phyloP scores from a whole-genome alignment of 495 filamentous ascomycete species.

The Haplographium delicatum region DNA sequence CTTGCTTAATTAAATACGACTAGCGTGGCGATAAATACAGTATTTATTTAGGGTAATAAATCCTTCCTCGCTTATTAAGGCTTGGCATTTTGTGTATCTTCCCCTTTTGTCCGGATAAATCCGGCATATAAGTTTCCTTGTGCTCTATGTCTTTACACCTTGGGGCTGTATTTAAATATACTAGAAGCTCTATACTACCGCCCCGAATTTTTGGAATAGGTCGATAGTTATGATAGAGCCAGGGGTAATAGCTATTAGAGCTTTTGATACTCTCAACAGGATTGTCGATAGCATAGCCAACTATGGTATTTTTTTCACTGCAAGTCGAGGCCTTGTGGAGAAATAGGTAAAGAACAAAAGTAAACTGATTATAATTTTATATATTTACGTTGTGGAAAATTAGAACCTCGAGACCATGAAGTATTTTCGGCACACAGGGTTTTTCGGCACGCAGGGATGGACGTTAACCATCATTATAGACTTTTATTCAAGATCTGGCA shows the following conservation, averaged over 20 bases:
- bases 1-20: too few relatives aligned
- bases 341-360: slow-evolving; percentile 14
- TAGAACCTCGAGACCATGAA: not conserved
- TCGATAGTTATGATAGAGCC: slow-evolving; percentile 12
- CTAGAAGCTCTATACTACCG: slow-evolving; percentile 10
- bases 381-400: slow-evolving; percentile 4
- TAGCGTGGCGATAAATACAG: slow-evolving; percentile 9
- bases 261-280: slow-evolving; percentile 7
- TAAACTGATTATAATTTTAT: slow-evolving; percentile 9
- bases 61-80: slow-evolving; percentile 14
- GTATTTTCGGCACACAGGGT: slow-evolving; percentile 2
- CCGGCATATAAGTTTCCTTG: slow-evolving; percentile 11
- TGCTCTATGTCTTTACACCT: slow-evolving; percentile 13
- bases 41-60: slow-evolving; percentile 8
- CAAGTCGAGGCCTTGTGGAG: slow-evolving; percentile 9
- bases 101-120: slow-evolving; percentile 20
- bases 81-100: slow-evolving; percentile 14
- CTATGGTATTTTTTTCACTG: slow-evolving; percentile 9
- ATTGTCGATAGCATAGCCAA: slow-evolving; percentile 12
- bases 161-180: slow-evolving; percentile 5
- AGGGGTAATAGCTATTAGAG: slow-evolving; percentile 4
- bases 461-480: too few relatives aligned
- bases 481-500: too few relatives aligned
- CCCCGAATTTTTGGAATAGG: slow-evolving; percentile 12
- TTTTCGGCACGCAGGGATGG: slow-evolving; percentile 11